Percentiles rank a stretch among this genome's conserved stretches.
These are phyloP conservation scores for Botrytis pseudocinerea DNA, from an alignment of 2,329 filamentous ascomycete genomes.

Conservation along the genomic window DNA sequence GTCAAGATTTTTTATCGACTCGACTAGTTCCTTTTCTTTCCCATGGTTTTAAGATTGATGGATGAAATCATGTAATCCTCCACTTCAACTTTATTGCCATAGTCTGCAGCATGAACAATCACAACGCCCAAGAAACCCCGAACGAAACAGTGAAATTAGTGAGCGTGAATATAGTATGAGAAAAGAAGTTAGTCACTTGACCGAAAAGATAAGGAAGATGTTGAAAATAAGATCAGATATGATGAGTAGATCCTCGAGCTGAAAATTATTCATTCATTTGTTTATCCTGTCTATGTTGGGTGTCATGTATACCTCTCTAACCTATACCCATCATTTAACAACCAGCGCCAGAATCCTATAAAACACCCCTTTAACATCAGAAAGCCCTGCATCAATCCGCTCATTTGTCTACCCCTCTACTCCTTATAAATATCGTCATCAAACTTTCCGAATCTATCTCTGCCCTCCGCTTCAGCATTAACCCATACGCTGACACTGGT, in stretches of 20 bases:
- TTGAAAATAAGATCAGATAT: neutral
- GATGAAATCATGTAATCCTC: no score
- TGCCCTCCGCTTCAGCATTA: conserved; percentile 53
- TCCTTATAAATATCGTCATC: conserved; percentile 21
- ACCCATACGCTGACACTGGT: conserved; percentile 64
- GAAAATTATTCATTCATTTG: neutral
- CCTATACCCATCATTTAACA: neutral
- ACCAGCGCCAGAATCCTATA: neutral
- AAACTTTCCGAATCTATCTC: conserved; percentile 47
- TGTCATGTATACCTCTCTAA: neutral
- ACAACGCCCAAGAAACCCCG: neutral
- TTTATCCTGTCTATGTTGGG: neutral
- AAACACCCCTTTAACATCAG: neutral
- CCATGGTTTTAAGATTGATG: no score
- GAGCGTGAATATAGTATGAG: neutral
- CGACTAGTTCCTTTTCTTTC: no score
- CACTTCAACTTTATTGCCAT: no score
- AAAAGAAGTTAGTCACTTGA: neutral
- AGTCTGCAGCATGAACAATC: neutral
- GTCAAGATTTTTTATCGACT: no score
- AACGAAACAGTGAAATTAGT: neutral
- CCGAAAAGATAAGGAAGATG: neutral
- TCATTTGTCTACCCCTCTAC: neutral
- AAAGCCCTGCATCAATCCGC: neutral
- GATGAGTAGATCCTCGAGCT: neutral